Evolutionary conservation across 139 green algal genomes (phyloP).

Genomic region (Tetraselmis chui): DNA sequence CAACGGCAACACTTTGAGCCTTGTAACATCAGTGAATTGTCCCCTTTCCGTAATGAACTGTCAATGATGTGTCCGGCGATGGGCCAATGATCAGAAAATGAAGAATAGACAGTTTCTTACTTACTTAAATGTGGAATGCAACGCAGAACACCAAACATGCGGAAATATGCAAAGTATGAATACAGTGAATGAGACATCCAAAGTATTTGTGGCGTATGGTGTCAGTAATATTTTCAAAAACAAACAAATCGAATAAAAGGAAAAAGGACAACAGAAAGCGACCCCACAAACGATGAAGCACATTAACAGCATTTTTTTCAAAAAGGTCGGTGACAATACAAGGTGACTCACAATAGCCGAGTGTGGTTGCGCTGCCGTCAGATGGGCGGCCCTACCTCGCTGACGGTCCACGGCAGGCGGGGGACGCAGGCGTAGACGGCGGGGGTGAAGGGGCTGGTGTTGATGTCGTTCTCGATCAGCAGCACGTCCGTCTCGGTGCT

Average conservation of each 20-base stretch:
- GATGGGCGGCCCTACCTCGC: conserved; percentile 6
- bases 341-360: not conserved
- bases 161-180: no score
- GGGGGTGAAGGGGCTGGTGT: conserved; percentile 73
- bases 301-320: not conserved
- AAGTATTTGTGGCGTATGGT: no score
- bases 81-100: not conserved
- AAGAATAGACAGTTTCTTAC: no score
- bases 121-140: no score
- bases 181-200: no score
- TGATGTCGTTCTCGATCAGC: conserved; percentile 86
- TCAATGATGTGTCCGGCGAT: not conserved
- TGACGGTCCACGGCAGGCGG: conserved; percentile 78
- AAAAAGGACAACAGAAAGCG: not conserved
- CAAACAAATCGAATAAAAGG: not conserved
- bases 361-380: no score
- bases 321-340: not conserved
- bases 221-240: not conserved
- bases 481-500: conserved; percentile 82
- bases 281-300: not conserved
- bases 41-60: not conserved
- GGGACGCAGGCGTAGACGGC: conserved; percentile 92
- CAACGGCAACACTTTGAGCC: not conserved
- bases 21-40: not conserved
- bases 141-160: no score